Conservation (phyloP, 306 rosid species). For the Acacia crassicarpa region DNA sequence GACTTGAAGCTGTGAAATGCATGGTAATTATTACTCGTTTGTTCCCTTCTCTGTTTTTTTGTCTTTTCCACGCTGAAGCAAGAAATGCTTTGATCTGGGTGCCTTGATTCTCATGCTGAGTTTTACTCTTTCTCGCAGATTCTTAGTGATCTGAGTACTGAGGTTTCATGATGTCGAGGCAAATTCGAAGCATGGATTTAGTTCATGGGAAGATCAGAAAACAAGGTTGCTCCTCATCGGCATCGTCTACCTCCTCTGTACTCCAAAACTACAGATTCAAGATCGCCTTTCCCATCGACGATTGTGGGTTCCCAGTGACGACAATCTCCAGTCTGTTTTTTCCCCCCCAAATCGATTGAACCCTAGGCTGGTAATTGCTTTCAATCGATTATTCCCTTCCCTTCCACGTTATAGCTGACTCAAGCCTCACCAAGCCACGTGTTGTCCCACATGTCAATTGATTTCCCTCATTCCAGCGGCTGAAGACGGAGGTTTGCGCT, state of each 20-base stretch:
- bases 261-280: constrained; percentile 87
- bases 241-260: constrained; percentile 85
- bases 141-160: constrained; percentile 6
- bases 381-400: too few relatives aligned
- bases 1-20: neutral
- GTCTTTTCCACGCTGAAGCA: constrained; percentile 55
- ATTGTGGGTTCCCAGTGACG: too few relatives aligned
- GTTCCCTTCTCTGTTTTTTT: neutral
- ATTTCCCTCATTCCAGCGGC: too few relatives aligned
- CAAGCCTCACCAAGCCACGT: too few relatives aligned
- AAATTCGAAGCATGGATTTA: constrained; percentile 54
- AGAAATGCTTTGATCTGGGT: constrained; percentile 47
- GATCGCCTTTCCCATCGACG: too few relatives aligned
- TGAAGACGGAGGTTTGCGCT: too few relatives aligned
- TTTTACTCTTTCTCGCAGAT: neutral
- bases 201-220: constrained; percentile 91
- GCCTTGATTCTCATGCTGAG: constrained; percentile 38
- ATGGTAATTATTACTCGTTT: neutral
- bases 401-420: too few relatives aligned
- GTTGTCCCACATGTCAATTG: too few relatives aligned
- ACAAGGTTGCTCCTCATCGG: constrained; percentile 94
- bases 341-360: too few relatives aligned
- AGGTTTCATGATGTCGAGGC: constrained; percentile 59
- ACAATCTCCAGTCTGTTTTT: too few relatives aligned
- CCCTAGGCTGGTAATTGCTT: too few relatives aligned